Evolutionary conservation across 805 yeast species (phyloP).

Genomic region (Priceomyces fermenticarens): DNA sequence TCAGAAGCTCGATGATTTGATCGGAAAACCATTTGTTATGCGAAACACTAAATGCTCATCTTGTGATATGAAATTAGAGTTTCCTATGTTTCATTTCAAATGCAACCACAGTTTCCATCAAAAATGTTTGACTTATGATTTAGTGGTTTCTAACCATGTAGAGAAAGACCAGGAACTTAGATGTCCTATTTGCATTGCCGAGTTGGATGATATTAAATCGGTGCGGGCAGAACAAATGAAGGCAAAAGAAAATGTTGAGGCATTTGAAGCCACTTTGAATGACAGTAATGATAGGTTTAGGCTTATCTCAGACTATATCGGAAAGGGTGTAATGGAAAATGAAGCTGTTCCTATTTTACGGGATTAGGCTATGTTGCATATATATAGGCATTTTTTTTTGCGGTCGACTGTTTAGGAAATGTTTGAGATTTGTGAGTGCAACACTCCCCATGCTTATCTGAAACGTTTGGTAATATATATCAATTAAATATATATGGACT

Average conservation of each 20-base stretch:
- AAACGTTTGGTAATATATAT: neutral
- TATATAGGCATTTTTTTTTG: conserved; percentile 1
- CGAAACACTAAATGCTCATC: conserved; percentile 64
- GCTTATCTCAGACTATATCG: conserved; percentile 76
- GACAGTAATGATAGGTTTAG: conserved; percentile 64
- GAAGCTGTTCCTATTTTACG: conserved; percentile 17
- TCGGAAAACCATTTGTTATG: conserved; percentile 46
- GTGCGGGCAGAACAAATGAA: conserved; percentile 59
- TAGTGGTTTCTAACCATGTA: conserved; percentile 15
- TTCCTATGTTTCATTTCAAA: conserved; percentile 79
- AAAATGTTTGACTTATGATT: conserved; percentile 61
- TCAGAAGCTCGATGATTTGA: conserved; percentile 49
- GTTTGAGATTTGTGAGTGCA: no score
- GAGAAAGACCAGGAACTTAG: conserved; percentile 10
- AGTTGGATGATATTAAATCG: conserved; percentile 61
- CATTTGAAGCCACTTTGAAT: conserved; percentile 56
- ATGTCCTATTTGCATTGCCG: conserved; percentile 80
- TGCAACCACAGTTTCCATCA: conserved; percentile 88
- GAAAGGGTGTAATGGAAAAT: conserved; percentile 78
- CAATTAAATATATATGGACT: neutral
- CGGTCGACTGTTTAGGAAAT: conserved; percentile 2
- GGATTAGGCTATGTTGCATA: neutral
- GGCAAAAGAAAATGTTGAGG: conserved; percentile 57
- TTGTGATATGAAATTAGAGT: conserved; percentile 64
- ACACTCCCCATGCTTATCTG: neutral